Evolutionary conservation across 2,329 filamentous ascomycete species (phyloP).

Genomic region (Rosellinia necatrix): DNA sequence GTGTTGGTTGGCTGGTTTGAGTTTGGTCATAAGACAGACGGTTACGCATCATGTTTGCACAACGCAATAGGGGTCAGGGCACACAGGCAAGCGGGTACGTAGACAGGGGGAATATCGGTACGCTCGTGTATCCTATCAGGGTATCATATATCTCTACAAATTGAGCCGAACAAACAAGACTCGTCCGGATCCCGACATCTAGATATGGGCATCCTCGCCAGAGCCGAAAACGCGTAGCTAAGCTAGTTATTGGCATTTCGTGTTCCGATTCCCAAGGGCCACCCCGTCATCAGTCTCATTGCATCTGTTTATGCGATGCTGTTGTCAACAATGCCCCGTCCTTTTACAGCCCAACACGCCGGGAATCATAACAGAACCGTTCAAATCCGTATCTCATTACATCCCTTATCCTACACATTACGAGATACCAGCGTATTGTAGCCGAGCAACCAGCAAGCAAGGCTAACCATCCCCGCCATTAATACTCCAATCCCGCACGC

Average conservation of each 20-base stretch:
- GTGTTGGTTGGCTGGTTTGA: too few relatives aligned
- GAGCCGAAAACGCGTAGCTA: too few relatives aligned
- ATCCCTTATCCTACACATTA: constrained; percentile 16
- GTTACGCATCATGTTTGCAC: too few relatives aligned
- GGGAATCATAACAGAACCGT: neutral
- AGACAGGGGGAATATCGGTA: too few relatives aligned
- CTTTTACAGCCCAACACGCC: neutral
- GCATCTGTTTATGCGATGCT: neutral
- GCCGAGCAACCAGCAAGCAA: neutral
- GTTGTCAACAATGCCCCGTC: neutral
- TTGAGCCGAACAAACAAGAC: too few relatives aligned
- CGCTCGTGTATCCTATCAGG: too few relatives aligned
- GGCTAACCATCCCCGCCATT: neutral
- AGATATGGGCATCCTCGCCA: too few relatives aligned
- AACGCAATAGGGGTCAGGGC: too few relatives aligned
- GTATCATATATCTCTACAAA: too few relatives aligned
- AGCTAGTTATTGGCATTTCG: neutral
- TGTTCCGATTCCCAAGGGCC: neutral
- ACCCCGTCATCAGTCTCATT: constrained; percentile 10
- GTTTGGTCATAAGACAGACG: too few relatives aligned
- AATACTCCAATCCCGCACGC: constrained; percentile 13
- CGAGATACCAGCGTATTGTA: neutral
- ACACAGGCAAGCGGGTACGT: too few relatives aligned
- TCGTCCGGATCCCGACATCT: too few relatives aligned
- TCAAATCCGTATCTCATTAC: neutral